Conservation (phyloP, 2,329 filamentous ascomycete genomes). For the Claviceps arundinis region DNA sequence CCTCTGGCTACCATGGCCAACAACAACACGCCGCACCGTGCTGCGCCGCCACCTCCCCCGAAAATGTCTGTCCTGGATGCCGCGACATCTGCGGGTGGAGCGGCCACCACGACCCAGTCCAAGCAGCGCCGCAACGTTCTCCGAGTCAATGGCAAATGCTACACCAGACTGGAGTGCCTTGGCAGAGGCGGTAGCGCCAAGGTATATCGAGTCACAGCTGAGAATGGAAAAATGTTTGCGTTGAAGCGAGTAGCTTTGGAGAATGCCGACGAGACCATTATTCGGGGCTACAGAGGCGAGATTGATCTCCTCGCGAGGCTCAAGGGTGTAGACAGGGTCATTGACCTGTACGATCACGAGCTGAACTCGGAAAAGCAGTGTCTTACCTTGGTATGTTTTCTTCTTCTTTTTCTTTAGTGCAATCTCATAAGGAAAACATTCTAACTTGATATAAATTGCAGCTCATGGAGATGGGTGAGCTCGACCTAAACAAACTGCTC, state of each 20-base stretch:
- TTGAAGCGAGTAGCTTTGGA: conserved; percentile 87
- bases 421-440: background rate
- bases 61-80: conserved; percentile 96
- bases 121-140: conserved; percentile 72
- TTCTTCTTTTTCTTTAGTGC: background rate
- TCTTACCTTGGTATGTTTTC: conserved; percentile 58
- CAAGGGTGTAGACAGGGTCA: conserved; percentile 75
- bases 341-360: conserved; percentile 83
- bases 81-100: conserved; percentile 71
- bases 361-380: conserved; percentile 84
- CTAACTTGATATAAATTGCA: conserved; percentile 18
- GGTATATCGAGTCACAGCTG: conserved; percentile 92
- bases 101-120: conserved; percentile 58
- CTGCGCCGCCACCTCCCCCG: conserved; percentile 70
- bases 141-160: conserved; percentile 80
- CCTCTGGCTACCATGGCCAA: conserved; percentile 39
- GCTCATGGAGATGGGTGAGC: conserved; percentile 96
- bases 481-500: conserved; percentile 80
- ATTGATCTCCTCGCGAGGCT: conserved; percentile 81
- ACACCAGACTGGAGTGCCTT: conserved; percentile 79
- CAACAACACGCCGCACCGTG: conserved; percentile 61
- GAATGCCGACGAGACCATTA: conserved; percentile 70
- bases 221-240: conserved; percentile 91
- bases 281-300: conserved; percentile 85
- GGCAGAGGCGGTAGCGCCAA: conserved; percentile 87